These are phyloP conservation scores for Magnusiomyces paraingens DNA, from an alignment of 1,139 yeast species.

Conservation along the genomic window DNA sequence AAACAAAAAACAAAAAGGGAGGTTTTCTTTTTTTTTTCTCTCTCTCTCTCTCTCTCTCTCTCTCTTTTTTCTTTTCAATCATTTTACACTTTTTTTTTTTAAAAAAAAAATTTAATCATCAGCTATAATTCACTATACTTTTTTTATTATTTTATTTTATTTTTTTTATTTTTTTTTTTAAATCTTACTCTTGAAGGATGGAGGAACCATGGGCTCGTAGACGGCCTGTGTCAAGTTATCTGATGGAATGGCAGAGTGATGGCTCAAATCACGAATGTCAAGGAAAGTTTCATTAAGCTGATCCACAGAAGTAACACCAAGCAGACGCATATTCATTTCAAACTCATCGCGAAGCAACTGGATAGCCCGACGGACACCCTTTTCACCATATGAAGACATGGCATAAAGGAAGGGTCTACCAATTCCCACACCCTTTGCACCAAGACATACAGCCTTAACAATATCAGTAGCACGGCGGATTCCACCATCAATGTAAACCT, in stretches of 20 bases:
- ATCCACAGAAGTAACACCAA: constrained; percentile 65
- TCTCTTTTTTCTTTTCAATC: too few relatives aligned
- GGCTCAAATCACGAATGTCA: constrained; percentile 38
- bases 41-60: too few relatives aligned
- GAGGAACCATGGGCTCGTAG: constrained; percentile 36
- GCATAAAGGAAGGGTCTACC: constrained; percentile 76
- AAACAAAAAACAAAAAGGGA: background rate
- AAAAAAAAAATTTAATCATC: background rate
- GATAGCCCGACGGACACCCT: constrained; percentile 72
- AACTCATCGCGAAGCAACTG: constrained; percentile 75
- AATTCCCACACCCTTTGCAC: constrained; percentile 72
- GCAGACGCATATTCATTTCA: constrained; percentile 78
- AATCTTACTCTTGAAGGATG: constrained; percentile 24
- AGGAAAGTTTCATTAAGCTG: constrained; percentile 54
- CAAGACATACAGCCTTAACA: constrained; percentile 63
- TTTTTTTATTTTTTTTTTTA: background rate
- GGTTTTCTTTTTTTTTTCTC: too few relatives aligned
- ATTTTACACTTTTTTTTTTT: background rate
- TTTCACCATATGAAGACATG: constrained; percentile 68
- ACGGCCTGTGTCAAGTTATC: constrained; percentile 42
- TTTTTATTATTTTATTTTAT: background rate
- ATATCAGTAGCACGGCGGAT: constrained; percentile 69
- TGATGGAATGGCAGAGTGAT: constrained; percentile 42
- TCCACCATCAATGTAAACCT: constrained; percentile 69
- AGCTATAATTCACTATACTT: background rate